phyloP scores from a whole-genome alignment of 164 flowering plant genomes.

The Vitis rupestris region DNA sequence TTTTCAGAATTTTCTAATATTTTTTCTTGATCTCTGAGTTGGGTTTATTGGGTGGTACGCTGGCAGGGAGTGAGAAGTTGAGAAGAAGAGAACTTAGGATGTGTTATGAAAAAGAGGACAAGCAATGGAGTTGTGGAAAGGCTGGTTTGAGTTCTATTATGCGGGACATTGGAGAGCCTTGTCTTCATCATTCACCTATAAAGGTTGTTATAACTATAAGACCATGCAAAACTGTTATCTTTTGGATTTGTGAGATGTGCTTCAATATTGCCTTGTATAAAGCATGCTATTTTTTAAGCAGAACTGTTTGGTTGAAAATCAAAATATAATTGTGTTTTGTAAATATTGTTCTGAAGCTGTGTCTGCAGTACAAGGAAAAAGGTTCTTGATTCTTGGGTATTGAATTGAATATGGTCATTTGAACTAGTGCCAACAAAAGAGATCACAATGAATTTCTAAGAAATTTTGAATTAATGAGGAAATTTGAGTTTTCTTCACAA shows the following conservation, averaged over 20 bases:
- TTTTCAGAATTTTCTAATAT: not conserved
- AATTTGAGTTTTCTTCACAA: no score
- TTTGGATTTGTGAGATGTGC: not conserved
- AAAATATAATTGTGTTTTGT: not conserved
- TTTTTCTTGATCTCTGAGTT: no score
- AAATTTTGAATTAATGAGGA: no score
- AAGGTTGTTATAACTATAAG: constrained; percentile 54
- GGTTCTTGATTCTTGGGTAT: not conserved
- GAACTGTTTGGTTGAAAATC: no score
- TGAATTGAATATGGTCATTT: not conserved
- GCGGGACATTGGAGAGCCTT: constrained; percentile 81
- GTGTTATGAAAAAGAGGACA: constrained; percentile 51
- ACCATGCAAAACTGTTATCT: constrained; percentile 7
- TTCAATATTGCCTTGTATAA: not conserved
- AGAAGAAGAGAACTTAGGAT: constrained; percentile 21
- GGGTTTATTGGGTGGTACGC: not conserved
- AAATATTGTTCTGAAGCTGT: not conserved
- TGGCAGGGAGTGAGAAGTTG: not conserved
- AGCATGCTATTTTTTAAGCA: not conserved
- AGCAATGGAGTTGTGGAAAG: constrained; percentile 74
- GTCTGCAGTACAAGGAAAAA: not conserved
- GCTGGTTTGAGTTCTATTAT: constrained; percentile 56
- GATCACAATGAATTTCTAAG: no score
- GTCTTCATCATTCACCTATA: constrained; percentile 65
- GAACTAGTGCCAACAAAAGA: no score